Percentiles rank a stretch among this genome's conserved stretches.
phyloP scores from a whole-genome alignment of 106 monocot genomes.

The Gastrodia elata region DNA sequence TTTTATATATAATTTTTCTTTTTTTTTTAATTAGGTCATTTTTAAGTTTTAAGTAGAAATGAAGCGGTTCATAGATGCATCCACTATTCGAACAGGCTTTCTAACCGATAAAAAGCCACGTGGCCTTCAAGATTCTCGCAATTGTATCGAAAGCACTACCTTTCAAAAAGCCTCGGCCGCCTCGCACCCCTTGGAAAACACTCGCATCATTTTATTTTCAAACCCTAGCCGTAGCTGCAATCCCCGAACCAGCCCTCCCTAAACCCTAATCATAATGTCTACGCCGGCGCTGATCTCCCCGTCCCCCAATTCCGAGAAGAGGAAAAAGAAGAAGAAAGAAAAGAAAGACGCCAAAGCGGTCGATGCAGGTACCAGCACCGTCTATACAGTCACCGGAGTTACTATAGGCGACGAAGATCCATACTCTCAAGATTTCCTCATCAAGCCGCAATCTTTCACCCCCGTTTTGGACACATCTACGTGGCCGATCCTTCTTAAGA shows the following conservation, averaged over 20 bases:
- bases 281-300: conserved; percentile 6
- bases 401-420: conserved; percentile 5
- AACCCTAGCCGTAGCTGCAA: background rate
- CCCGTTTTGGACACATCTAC: conserved; percentile 61
- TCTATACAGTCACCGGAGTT: background rate
- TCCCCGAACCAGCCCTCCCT: background rate
- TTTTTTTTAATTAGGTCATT: no score
- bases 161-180: background rate
- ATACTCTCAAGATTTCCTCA: conserved; percentile 32
- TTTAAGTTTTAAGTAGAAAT: no score
- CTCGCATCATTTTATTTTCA: background rate
- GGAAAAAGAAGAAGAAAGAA: conserved; percentile 39
- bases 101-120: no score
- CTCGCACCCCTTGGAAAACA: background rate
- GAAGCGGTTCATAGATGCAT: no score
- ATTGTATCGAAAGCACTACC: background rate
- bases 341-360: conserved; percentile 6
- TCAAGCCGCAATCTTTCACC: conserved; percentile 66
- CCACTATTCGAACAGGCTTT: no score
- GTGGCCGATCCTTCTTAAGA: conserved; percentile 89
- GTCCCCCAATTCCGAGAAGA: conserved; percentile 11
- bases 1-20: no score
- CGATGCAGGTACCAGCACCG: background rate
- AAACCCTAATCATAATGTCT: conserved; percentile 12
- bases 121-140: background rate